Base-by-base conservation (phyloP, 1,284 basidiomycete species). In the Leccinum subrobustum region DNA sequence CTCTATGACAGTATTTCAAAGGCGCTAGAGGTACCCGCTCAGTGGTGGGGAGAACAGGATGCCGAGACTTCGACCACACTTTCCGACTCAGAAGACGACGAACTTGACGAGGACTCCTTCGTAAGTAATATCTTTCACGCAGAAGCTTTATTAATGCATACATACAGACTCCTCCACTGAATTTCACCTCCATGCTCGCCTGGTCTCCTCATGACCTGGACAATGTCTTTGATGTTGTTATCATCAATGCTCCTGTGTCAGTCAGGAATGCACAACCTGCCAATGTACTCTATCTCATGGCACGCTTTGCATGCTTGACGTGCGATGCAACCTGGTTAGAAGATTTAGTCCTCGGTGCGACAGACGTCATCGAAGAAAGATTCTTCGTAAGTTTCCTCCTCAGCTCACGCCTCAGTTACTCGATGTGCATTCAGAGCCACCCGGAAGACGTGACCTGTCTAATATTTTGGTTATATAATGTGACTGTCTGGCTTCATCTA, bases 381-480 rank as follows among this genome's bases (percentile, higher is more conserved):
- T 91, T 97, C 65, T 96, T 96, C 73, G 94, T 96, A 73, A 79
- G 93, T 79, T 54, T 33, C 57, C 33, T 35, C 48, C 56, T 47
- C 44, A 27, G 52, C 51, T 58, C 48, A 12, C 14, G 16, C 56
- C 48, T 57, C 42, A 42, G 39, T 53, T 66, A 23, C 48, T 62
- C 59, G 56, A 65, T 60, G 35, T 55, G 54, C 60, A 63, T 62
- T 14, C 70, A 96, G 93, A 86, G 79, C 67, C 87, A 85, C 63
- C 83, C 90, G 37, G 94, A 96, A 65, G 92, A 98, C 70, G 78
- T 98, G 55, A 88, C 92, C 3, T 87, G 86, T 67, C 83, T 96
- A 23, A 85, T 95, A 23, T 98, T 98, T 75, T 99, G 97, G 96
- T 78, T 97, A 47, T 93, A 93, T 76, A 99, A 99, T 75, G 84